Evolutionary conservation across 306 rosid genomes (phyloP), one percentile per base, ranked within the genome.

Genomic region (Citrullus mucosospermus): DNA sequence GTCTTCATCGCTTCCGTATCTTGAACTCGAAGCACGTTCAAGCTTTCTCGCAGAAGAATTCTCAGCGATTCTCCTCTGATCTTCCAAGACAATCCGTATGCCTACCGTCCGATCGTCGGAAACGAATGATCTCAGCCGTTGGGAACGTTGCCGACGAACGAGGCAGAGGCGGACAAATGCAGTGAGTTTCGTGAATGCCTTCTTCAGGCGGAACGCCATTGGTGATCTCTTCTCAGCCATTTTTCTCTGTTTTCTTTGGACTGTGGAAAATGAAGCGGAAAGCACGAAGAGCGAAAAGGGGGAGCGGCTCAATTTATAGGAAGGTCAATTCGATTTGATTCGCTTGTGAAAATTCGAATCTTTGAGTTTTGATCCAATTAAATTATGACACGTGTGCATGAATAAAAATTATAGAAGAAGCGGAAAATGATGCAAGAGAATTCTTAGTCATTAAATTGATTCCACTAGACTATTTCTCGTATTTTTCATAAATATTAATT

Each of bases 151-250:
- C 22, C 69, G 79, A 9, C 79, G 71, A 28, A 22, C 55, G 3
- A 78, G 13, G 78, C 79, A 75, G 56, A 36, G 41, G 82, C 55
- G 75, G 36, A 69, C 9, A 0, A 80, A 55, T 48, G 82, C 65
- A 20, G 69, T 84, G 6, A 91, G 39, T 79, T 84, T 91, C 78
- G n/a, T 86, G 77, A 83, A 75, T 30, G 83, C 80, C 73, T 53
- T 84, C 59, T 78, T 78, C 12, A 88, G 76, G 62, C 55, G 75
- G 36, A 10, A 1, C 1, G 20, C 36, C 75, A 69, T 10, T 43
- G 62, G 75, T 55, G 75, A 20, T 69, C 2, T 44, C 84, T 67
- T 39, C 60, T 59, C 50, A 77, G 68, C 50, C 73, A 59, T 59
- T 44, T 59, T 62, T 5, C 51, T 11, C 14, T 32, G 36, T 62